Evolutionary conservation across 2,329 filamentous ascomycete species (phyloP).

Genomic region (Cladosporium oxysporum): DNA sequence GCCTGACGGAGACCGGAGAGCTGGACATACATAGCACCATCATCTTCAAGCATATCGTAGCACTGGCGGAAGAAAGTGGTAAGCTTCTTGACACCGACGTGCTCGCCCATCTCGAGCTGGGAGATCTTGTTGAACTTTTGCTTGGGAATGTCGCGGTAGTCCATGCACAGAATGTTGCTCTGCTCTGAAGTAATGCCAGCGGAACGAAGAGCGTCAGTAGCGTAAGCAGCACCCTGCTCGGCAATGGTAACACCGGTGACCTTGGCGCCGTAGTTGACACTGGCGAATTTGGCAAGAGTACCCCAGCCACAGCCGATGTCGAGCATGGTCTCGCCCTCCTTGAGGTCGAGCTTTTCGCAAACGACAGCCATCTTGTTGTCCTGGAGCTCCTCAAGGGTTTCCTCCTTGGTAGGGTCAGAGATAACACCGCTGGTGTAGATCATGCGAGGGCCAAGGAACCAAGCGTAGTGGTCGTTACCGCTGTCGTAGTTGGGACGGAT

Average conservation of each 20-base stretch:
- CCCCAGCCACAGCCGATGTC: constrained; percentile 99
- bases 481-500: constrained; percentile 97
- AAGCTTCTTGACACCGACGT: constrained; percentile 93
- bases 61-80: constrained; percentile 79
- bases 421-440: constrained; percentile 97
- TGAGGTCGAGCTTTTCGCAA: constrained; percentile 89
- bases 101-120: constrained; percentile 97
- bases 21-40: constrained; percentile 94
- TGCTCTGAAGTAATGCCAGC: constrained; percentile 82
- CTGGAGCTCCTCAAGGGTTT: constrained; percentile 90
- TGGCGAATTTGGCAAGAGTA: constrained; percentile 90
- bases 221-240: constrained; percentile 95
- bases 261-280: constrained; percentile 82
- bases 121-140: constrained; percentile 92
- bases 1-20: constrained; percentile 89
- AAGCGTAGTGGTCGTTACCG: constrained; percentile 97
- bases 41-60: constrained; percentile 93
- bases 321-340: constrained; percentile 78
- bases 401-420: constrained; percentile 81
- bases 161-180: constrained; percentile 90
- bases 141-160: constrained; percentile 89
- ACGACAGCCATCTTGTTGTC: constrained; percentile 96
- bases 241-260: constrained; percentile 91
- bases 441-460: constrained; percentile 98
- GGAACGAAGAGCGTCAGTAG: constrained; percentile 83